Percentiles rank a stretch among this genome's conserved stretches.
phyloP scores from a whole-genome alignment of 164 flowering plant species.

The Magnolia officinalis region DNA sequence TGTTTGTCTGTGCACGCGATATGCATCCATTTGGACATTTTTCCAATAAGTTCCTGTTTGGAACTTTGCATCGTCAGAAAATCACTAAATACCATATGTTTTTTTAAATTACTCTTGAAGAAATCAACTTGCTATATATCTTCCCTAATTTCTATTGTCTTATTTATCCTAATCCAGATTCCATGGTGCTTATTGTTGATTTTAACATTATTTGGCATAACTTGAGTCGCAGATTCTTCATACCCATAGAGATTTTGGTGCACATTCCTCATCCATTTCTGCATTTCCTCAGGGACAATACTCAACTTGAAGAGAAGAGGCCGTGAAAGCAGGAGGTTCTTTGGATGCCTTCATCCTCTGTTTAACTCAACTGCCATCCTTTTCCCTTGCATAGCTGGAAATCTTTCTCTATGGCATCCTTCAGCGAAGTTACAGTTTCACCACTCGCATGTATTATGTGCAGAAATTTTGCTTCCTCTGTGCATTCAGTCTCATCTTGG shows the following conservation, averaged over 20 bases:
- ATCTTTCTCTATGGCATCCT: background rate
- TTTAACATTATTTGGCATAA: background rate
- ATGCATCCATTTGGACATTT: no score
- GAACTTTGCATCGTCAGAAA: no score
- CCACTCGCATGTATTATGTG: background rate
- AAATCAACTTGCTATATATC: background rate
- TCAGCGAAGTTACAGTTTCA: background rate
- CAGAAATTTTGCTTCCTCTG: constrained; percentile 1
- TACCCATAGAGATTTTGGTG: background rate
- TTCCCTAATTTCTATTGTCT: background rate
- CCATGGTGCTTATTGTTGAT: background rate
- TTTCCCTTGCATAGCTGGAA: background rate
- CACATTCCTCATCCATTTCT: background rate
- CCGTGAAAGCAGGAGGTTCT: background rate
- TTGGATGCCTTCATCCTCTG: background rate
- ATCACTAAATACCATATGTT: no score
- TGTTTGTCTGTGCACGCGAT: no score
- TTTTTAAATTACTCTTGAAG: background rate
- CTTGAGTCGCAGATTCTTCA: background rate
- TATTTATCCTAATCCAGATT: background rate
- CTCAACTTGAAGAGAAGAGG: background rate
- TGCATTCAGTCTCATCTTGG: background rate
- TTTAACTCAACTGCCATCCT: background rate
- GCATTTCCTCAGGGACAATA: background rate
- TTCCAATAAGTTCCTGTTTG: no score